Evolutionary conservation across 345 rosid genomes (phyloP), one percentile per base, ranked within the genome.

Genomic region (Ceriops zippeliana): DNA sequence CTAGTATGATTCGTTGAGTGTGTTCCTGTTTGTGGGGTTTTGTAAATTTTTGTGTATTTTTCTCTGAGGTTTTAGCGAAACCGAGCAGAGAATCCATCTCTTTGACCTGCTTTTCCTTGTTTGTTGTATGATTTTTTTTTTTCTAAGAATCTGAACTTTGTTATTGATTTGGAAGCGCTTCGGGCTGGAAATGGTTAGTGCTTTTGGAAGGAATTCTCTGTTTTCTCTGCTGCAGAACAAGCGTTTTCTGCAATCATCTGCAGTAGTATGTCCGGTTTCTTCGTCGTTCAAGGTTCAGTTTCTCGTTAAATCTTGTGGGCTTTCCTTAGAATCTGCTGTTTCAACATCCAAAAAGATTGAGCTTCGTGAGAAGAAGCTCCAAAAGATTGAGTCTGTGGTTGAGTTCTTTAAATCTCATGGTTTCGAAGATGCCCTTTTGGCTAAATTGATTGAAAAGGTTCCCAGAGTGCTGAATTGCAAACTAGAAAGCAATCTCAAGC

Each of bases 261-360:
- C 62, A 27, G 9, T 61, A 11, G 32, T 8, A 5, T 9, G 19
- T 47, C 19, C 46, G 8, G 9, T 28, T 19, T 35, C 67, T 52
- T 51, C 77, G 0, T 54, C 67, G 17, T 67, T 52, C 30, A 58
- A 72, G 2, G 69, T 24, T 31, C 61, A 63, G 19, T 73, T 46
- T 64, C 71, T 70, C 0, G 38, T 67, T n/a, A 71, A 63, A 5
- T 74, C 76, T 38, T 77, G 73, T 24, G 80, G 75, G 47, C 68
- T 73, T 65, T 60, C 78, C 17, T 31, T 66, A 0, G 28, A 67
- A 47, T 74, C 73, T 34, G 74, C 83, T 13, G 22, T 72, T 61
- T 61, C 78, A 7, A 58, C 47, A 34, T 67, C 83, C 21, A 35
- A 16, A 5, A 57, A 65, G 26, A 32, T 64, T 63, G 74, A 68